Evolutionary conservation across 352 stramenopile genomes (phyloP).

Genomic region (Globisporangium recalcitrans): DNA sequence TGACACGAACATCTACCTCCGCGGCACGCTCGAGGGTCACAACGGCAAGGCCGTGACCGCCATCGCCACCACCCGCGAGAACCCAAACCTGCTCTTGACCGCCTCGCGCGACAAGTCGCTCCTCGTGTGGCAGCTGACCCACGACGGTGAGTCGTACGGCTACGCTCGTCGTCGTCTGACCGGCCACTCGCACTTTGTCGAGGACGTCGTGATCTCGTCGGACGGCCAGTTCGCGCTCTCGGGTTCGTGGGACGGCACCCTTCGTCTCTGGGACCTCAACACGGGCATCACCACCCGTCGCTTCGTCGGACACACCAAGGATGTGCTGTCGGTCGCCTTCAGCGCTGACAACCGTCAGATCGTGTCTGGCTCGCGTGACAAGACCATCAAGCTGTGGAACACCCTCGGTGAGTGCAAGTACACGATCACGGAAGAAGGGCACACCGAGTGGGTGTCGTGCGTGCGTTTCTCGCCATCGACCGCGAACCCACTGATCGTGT

Average conservation of each 20-base stretch:
- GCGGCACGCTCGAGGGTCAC: slow-evolving; percentile 85
- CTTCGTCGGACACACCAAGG: slow-evolving; percentile 99
- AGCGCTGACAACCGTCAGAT: slow-evolving; percentile 99
- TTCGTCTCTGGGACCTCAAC: slow-evolving; percentile 99
- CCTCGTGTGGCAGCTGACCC: slow-evolving; percentile 86
- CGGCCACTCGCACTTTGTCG: slow-evolving; percentile 99
- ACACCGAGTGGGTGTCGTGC: slow-evolving; percentile 99
- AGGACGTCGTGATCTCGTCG: slow-evolving; percentile 98
- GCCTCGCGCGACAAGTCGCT: slow-evolving; percentile 97
- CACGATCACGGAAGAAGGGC: slow-evolving; percentile 97
- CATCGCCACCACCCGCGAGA: slow-evolving; percentile 98
- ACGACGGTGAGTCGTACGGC: slow-evolving; percentile 97
- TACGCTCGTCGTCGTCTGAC: slow-evolving; percentile 95
- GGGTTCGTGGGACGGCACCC: slow-evolving; percentile 98
- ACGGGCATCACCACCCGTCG: slow-evolving; percentile 97
- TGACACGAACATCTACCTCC: slow-evolving; percentile 83
- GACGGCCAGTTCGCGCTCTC: slow-evolving; percentile 99
- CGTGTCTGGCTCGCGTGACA: slow-evolving; percentile 98
- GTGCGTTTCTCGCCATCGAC: slow-evolving; percentile 98
- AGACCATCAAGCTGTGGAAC: slow-evolving; percentile 99
- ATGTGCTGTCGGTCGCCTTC: slow-evolving; percentile 99
- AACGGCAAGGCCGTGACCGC: slow-evolving; percentile 89
- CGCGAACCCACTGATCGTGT: slow-evolving; percentile 97
- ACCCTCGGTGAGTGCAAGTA: slow-evolving; percentile 99
- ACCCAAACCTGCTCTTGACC: slow-evolving; percentile 98